Base-by-base conservation (phyloP, 805 yeast species). In the Danielia reshetovae region DNA sequence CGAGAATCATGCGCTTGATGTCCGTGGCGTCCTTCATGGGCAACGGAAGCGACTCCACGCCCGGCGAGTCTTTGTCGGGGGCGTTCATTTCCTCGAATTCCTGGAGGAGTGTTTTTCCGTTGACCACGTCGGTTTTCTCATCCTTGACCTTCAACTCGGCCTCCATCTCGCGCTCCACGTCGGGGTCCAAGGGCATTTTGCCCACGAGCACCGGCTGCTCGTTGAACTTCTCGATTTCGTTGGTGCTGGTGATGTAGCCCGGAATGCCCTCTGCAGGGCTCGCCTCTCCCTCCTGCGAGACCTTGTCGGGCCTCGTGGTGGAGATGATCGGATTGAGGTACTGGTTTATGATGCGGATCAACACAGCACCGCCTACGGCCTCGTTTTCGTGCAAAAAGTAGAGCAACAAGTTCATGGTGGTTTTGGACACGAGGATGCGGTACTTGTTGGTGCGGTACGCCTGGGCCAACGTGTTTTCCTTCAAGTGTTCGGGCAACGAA, bases 341-440 rank as follows among this genome's bases (percentile, higher is more conserved):
- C 60, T 87, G 89, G 63, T 93, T 93, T 43, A 93, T 80, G 31
- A 87, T 72, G 47, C 96, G 70, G 30, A 93, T 85, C 35, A 90
- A 69, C 24, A 90, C 75, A 2, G 89, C 82, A 2, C 97, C 97
- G 27, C 97, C 97, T 35, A 81, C 80, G 7, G 83, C 82, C 59
- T 88, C 97, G 55, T 88, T 86, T 53, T 90, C 97, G 55, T 87
- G 95, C 35, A 93, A 61, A 48, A 88, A 90, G 55, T 86, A 85
- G 35, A 93, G 68, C 44, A 93, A 71, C 47, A 90, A 64, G 55
- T 88, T 93, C 52, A 90, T 72, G 4, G 95, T 78, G 1, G 96
- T 88, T 43, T 85, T 80, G 10, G 96, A 82, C 29, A 90, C 78
- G 27, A 76, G 74, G 7, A 90, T 69, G 35, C 76, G 70, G 60